These are phyloP conservation scores for Citrus australasica DNA, from an alignment of 345 rosid species.

Conservation along the genomic window DNA sequence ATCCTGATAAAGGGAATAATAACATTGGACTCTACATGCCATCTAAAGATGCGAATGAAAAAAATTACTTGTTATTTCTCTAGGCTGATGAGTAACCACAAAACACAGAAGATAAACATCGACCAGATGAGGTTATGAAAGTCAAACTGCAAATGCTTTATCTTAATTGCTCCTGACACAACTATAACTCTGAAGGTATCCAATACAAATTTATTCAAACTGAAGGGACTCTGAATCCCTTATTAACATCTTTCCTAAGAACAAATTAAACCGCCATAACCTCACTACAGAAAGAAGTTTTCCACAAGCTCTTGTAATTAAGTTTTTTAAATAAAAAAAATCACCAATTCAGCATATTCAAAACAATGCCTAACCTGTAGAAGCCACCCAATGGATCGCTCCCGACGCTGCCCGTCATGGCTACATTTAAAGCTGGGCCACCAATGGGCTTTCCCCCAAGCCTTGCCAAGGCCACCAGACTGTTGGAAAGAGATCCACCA, in stretches of 20 bases:
- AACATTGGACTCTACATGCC: not conserved
- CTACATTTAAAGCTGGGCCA: slow-evolving; percentile 67
- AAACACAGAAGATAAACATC: not conserved
- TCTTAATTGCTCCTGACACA: not conserved
- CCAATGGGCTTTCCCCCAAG: slow-evolving; percentile 55
- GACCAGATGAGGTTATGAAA: not conserved
- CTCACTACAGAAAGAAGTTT: not conserved
- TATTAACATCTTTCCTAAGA: not conserved
- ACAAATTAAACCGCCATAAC: not conserved
- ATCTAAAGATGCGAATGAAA: not conserved
- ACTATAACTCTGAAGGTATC: not conserved
- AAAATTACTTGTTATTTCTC: not conserved
- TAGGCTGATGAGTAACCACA: not conserved
- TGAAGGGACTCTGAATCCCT: not conserved
- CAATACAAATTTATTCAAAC: not conserved
- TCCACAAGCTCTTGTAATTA: not conserved
- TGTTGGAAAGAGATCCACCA: slow-evolving; percentile 96
- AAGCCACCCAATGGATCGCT: slow-evolving; percentile 91
- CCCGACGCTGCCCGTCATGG: slow-evolving; percentile 90
- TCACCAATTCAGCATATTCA: not conserved
- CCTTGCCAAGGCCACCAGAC: slow-evolving; percentile 84
- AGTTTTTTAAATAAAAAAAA: not conserved
- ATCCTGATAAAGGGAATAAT: not conserved
- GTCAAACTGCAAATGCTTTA: not conserved
- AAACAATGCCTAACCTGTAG: slow-evolving; percentile 53